Base-by-base conservation (phyloP, 78 protist genomes). In the Blattamonas nauphoetae region DNA sequence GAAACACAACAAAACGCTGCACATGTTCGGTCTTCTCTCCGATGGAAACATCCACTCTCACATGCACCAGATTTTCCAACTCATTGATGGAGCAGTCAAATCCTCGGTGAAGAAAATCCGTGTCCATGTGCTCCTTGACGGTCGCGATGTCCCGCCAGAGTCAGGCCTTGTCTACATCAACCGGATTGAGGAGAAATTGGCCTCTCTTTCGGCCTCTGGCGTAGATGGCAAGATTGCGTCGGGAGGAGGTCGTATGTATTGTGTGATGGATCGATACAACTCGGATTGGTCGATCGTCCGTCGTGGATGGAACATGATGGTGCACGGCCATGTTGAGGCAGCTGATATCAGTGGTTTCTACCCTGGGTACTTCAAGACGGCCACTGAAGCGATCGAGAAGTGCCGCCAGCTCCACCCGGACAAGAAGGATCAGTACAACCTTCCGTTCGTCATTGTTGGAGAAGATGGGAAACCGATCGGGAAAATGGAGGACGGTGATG, bases 231-330 rank as follows among this genome's bases (percentile, higher is more conserved):
- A 1, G n/a, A 85, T 92, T 41, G 94, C 89, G 45, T 35, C 87
- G 2, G 92, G 91, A 32, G 92, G 91, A 1, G 94, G 94, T n/a
- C 84, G 94, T 41, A 90, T 90, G 92, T 41, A 85, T 79, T 85
- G 84, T 42, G 85, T 86, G n/a, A 92, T 92, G 94, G 94, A 92
- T 85, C 84, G 94, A 38, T 90, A 90, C 85, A 87, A 78, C 55
- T 78, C 90, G 45, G 90, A 90, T 84, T 90, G 92, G 92, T 2
- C 1, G 87, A 90, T 90, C 32, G 92, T 90, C 21, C 77, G 87
- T 84, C 87, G 90, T 11, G 92, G 92, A 3, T 90, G 88, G 90
- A 34, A 84, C 2, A 41, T 21, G 43, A 84, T 84, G 2, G 86
- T 84, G 33, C 86, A 84, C 32, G 86, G 86, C 4, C 29, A 21